A percentile compares a stretch with the other conserved stretches of the same genome.
Conservation (phyloP, 441 rosid genomes). For the Hura crepitans region DNA sequence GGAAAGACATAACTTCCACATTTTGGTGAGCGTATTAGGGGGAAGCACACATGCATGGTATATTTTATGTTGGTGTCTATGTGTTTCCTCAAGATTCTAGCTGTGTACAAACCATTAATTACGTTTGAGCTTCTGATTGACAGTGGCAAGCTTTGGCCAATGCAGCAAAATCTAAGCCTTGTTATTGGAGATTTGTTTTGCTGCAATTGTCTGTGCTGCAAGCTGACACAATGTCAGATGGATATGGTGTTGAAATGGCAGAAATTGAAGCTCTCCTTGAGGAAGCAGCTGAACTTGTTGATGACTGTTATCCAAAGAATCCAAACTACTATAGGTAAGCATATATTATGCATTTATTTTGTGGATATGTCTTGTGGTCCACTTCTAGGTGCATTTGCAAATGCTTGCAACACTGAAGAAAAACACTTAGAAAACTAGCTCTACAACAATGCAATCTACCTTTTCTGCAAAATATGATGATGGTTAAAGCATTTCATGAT, state of each 20-base stretch:
- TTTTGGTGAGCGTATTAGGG: background rate
- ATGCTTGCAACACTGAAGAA: background rate
- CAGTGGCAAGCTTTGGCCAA: conserved; percentile 90
- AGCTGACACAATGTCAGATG: conserved; percentile 59
- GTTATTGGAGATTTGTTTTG: conserved; percentile 89
- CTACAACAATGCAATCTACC: background rate
- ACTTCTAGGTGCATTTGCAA: background rate
- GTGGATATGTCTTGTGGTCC: background rate
- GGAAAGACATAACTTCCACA: background rate
- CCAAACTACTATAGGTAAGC: conserved; percentile 78
- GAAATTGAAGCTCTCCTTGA: conserved; percentile 76
- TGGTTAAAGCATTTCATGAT: background rate
- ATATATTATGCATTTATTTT: background rate
- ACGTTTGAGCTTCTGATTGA: conserved; percentile 20
- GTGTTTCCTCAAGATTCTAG: background rate
- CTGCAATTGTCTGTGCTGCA: conserved; percentile 59
- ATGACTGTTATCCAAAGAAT: conserved; percentile 59
- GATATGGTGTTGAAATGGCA: conserved; percentile 53
- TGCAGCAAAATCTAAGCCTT: conserved; percentile 60
- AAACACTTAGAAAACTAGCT: background rate
- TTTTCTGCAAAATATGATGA: background rate
- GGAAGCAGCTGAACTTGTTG: conserved; percentile 96
- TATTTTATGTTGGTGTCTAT: background rate
- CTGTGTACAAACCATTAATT: background rate
- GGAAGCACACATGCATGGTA: background rate